phyloP scores from a whole-genome alignment of 495 filamentous ascomycete genomes.

The Bombardia bombarda region DNA sequence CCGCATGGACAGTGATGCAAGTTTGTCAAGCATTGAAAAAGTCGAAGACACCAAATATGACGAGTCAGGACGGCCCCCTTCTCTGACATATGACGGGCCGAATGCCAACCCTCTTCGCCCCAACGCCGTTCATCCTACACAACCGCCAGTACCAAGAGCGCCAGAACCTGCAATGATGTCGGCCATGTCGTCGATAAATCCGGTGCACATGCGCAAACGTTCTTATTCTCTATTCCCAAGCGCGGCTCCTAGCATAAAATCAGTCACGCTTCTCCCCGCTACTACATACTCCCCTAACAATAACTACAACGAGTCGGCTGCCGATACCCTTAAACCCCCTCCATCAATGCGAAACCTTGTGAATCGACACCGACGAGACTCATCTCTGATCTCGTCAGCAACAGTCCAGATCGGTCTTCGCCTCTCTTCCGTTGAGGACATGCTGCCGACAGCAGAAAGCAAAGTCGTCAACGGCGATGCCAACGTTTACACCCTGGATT shows the following conservation, averaged over 20 bases:
- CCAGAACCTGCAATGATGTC: slow-evolving; percentile 25
- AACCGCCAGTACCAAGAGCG: slow-evolving; percentile 16
- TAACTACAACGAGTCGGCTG: slow-evolving; percentile 9
- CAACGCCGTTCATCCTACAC: slow-evolving; percentile 20
- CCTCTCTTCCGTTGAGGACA: slow-evolving; percentile 38
- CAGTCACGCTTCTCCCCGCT: slow-evolving; percentile 29
- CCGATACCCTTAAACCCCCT: slow-evolving; percentile 30
- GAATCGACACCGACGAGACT: slow-evolving; percentile 32
- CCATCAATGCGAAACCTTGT: slow-evolving; percentile 28
- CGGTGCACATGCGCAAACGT: slow-evolving; percentile 27
- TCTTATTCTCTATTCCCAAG: slow-evolving; percentile 36
- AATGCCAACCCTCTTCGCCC: slow-evolving; percentile 23
- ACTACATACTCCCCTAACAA: slow-evolving; percentile 33
- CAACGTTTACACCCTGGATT: slow-evolving; percentile 27
- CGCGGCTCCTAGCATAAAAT: slow-evolving; percentile 17
- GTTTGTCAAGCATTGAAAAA: slow-evolving; percentile 20
- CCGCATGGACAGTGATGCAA: slow-evolving; percentile 27
- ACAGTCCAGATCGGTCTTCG: slow-evolving; percentile 43
- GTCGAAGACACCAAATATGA: slow-evolving; percentile 15
- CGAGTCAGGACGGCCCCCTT: slow-evolving; percentile 7
- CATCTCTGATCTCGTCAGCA: slow-evolving; percentile 36
- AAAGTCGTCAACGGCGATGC: slow-evolving; percentile 13
- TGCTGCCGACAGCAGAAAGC: slow-evolving; percentile 19
- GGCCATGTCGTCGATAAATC: slow-evolving; percentile 7
- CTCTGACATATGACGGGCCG: slow-evolving; percentile 10